Base-by-base conservation (phyloP, 306 rosid genomes). In the Fagus crenata region DNA sequence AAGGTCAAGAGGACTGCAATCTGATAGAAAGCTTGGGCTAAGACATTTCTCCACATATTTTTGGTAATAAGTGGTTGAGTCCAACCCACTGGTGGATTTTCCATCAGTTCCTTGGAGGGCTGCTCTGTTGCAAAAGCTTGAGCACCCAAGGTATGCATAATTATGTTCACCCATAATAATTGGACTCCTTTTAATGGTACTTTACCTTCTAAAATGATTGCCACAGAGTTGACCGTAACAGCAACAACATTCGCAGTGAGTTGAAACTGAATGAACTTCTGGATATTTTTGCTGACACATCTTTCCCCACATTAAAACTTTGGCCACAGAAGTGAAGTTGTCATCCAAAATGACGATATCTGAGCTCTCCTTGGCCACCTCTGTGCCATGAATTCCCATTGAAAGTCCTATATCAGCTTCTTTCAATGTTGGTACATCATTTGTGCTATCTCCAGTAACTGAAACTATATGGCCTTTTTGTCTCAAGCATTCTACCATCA, bases 401-500 rank as follows among this genome's bases (percentile, higher is more conserved):
- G 88, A 78, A 61, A 85, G 77, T 71, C 84, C 77, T 33, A 85
- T 79, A 43, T 85, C 54, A 0, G 80, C 84, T 68, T 78, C 82
- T 43, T 75, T 72, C 40, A 81, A 35, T 6, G 82, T 77, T 0
- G 84, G 74, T 1, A 84, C 86, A 33, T 77, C 51, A 46, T 85
- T 79, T 33, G 79, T 85, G 17, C 81, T 86, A n/a, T 78, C 86
- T 0, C 79, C 81, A 0, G 75, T 81, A 18, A 78, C 77, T 51
- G 84, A 81, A 41, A 85, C 88, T 2, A 78, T 78, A 53, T 85
- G 75, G 41, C 86, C 82, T 67, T 75, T 78, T 67, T 85, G 77
- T 72, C 75, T 85, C 63, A 85, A 69, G 77, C 86, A 85, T 40
- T 75, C 69, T 22, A 82, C 84, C 85, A 85, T 81, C 3, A 82